Percentiles rank a stretch among this genome's conserved stretches.
Evolutionary conservation across 176 grass and related monocot genomes (phyloP).

Genomic region (barley (Hordeum vulgare)): MorexV3_pseudomolecules_assembly NC_058520.1:569624150-569624649

Average conservation of each 20-base stretch:
- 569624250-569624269: neutral
- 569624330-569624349: neutral
- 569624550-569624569: slow-evolving; percentile 9
- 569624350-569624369: neutral
- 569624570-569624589: no score
- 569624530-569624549: neutral
- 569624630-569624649: neutral
- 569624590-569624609: neutral
- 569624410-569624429: no score
- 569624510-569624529: slow-evolving; percentile 1
- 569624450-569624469: neutral
- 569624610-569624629: neutral
- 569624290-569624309: neutral
- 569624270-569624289: neutral
- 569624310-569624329: neutral
- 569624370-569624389: neutral
- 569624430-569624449: neutral
- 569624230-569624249: neutral
- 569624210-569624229: neutral
- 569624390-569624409: neutral
- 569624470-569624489: neutral
- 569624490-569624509: slow-evolving; percentile 13
- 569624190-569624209: neutral
- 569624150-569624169: neutral
- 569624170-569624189: neutral